Evolutionary conservation across 2,329 filamentous ascomycete genomes (phyloP).

Genomic region (Ceratocystis eucalypticola): DNA sequence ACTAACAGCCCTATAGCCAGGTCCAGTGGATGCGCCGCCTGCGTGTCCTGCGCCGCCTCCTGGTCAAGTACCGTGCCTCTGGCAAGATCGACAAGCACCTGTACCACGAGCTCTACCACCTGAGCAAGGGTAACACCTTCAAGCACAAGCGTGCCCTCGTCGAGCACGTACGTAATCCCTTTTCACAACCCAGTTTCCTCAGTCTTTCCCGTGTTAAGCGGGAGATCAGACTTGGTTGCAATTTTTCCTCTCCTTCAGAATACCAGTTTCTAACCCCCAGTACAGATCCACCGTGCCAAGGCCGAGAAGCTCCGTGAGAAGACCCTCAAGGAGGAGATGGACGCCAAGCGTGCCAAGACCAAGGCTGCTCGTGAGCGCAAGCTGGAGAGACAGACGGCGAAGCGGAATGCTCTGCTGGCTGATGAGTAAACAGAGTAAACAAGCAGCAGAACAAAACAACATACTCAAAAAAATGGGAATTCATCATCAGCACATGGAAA

Average conservation of each 20-base stretch:
- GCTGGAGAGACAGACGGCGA: constrained; percentile 78
- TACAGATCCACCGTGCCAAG: constrained; percentile 98
- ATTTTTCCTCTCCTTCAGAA: not conserved
- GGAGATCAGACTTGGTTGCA: not conserved
- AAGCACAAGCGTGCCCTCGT: constrained; percentile 99
- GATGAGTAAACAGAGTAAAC: constrained; percentile 33
- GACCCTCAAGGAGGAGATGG: constrained; percentile 98
- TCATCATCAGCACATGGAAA: constrained; percentile 22
- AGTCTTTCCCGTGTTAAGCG: not conserved
- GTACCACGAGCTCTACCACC: constrained; percentile 99
- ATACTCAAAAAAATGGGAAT: constrained; percentile 19
- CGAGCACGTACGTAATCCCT: constrained; percentile 76
- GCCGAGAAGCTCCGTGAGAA: constrained; percentile 96
- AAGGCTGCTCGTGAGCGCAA: constrained; percentile 99
- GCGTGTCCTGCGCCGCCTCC: constrained; percentile 94
- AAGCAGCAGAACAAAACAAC: constrained; percentile 19
- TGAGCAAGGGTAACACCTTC: constrained; percentile 99
- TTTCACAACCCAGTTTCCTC: too few relatives aligned
- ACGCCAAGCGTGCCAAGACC: constrained; percentile 99
- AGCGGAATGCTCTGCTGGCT: constrained; percentile 76
- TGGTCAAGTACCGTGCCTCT: constrained; percentile 98
- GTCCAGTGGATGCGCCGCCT: constrained; percentile 99
- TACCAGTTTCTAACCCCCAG: not conserved
- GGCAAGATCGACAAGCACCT: constrained; percentile 99
- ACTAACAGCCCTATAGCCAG: constrained; percentile 47